Evolutionary conservation across 805 yeast species (phyloP), one percentile per base, ranked within the genome.

Genomic region (Tetrapisispora nanseiensis): DNA sequence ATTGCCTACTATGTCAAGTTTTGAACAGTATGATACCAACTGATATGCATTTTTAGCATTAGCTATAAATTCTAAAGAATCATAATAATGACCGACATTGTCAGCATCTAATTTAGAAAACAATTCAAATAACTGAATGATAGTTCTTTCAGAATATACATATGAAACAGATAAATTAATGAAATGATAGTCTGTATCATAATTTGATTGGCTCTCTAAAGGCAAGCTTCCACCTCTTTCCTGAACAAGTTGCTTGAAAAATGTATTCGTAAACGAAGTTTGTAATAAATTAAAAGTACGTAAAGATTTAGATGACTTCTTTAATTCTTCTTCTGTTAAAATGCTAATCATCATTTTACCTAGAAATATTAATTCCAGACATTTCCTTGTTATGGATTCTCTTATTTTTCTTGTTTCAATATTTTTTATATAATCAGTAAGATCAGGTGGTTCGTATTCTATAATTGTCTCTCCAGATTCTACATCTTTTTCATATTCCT

Each of bases 301-400:
- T 7, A 46, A 40, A 8, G 53, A 45, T 18, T 46, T 45, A 1
- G 55, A 43, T 12, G 47, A 46, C 13, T 37, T 39, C 18, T 39
- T 33, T 6, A 42, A 19, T 3, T 37, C 42, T 11, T 46, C 49
- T 10, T 42, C 40, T 2, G 45, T 23, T 21, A 52, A 35, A 11
- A 51, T 33, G 33, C 47, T 44, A 18, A 49, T 44, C 2, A 67
- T 58, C 37, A 60, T 50, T 51, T 61, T 61, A 5, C 72, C 75
- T 40, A 69, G 51, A 34, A 71, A 73, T 3, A 74, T 60, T 20
- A 76, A 61, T 51, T 82, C 89, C 6, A 69, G 50, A 22, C 76
- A 61, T 46, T 74, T 77, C 45, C 84, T 64, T 15, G 72, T 65
- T 46, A 67, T 80, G 5, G 75, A 62, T 40, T 82, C 85, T 43